These are phyloP conservation scores for Diaporthe helianthi DNA, from an alignment of 2,329 filamentous ascomycete genomes.

Conservation along the genomic window DNA sequence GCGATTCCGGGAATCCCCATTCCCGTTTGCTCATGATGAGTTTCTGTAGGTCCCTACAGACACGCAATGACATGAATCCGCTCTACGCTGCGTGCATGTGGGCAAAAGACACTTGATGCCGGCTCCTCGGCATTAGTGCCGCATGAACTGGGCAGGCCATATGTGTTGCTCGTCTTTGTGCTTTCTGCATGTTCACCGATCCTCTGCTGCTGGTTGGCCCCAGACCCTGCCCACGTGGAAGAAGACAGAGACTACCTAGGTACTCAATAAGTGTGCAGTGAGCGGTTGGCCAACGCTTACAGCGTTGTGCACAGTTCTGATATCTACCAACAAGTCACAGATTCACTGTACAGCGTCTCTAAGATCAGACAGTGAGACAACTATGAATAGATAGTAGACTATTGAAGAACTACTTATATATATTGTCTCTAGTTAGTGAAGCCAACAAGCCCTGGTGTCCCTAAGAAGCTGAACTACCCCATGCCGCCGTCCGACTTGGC, in stretches of 20 bases:
- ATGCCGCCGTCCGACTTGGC: neutral
- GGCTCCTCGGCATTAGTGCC: neutral
- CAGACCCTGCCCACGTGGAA: neutral
- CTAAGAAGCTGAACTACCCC: neutral
- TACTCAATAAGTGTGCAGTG: too few relatives aligned
- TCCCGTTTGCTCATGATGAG: neutral
- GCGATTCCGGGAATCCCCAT: neutral
- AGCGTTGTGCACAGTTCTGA: neutral
- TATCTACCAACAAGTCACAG: too few relatives aligned
- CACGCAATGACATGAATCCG: neutral
- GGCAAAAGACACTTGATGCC: neutral
- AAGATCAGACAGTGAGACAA: neutral
- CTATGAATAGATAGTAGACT: neutral
- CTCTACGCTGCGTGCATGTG: too few relatives aligned
- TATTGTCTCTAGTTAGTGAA: neutral
- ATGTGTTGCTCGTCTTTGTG: too few relatives aligned
- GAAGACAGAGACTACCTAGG: neutral
- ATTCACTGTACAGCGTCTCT: too few relatives aligned
- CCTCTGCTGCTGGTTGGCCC: neutral
- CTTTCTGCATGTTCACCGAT: neutral
- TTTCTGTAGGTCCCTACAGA: neutral
- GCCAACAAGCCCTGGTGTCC: neutral
- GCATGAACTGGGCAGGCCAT: too few relatives aligned
- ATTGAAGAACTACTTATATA: neutral
- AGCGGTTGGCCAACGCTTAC: too few relatives aligned